Evolutionary conservation across 2,329 filamentous ascomycete species (phyloP), one percentile per base, ranked within the genome.

Genomic region (Paramyrothecium roridum): DNA sequence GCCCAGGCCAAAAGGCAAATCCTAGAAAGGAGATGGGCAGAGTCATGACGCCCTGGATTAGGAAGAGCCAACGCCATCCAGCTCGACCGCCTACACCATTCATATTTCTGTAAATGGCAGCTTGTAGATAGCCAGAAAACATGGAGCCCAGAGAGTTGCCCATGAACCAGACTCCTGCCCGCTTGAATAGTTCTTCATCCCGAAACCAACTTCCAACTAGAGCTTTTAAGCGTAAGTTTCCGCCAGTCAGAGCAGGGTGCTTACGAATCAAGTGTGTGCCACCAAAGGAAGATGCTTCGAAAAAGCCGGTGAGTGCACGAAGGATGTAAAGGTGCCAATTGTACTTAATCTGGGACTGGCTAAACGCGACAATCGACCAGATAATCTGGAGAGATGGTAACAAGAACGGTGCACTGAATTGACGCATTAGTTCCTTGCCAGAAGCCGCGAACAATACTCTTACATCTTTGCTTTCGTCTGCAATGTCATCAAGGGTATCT

Each of bases 151-250:
- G 56, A 10, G 64, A 58, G 50, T 62, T 62, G 16, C 60, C 60
- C 58, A 78, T 72, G 48, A 72, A 81, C 73, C 79, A 81, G 1
- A 79, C 71, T 0, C 77, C 77, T 0, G 77, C 75, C 8, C 80
- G 71, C 59, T 81, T 81, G 58, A 77, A 80, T 0, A 73, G 66
- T 23, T 71, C 68, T 12, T 63, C 59, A 19, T 65, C 65, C 10
- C 63, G 66, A 52, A 70, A 60, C 54, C 59, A 61, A 26, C 54
- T 56, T 1, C 55, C 55, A 46, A 50, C 47, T 50, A 30, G 22
- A 17, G 16, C n/a, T 22, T 8, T 30, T 43, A 8, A 43, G n/a
- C 7, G n/a, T 19, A 6, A 19, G 4, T 16, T 13, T 6, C 4
- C 12, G 12, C 12, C 3, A 13, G 37, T 17, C 4, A 17, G 4